Percentiles rank a stretch among this genome's conserved stretches.
These are phyloP conservation scores for Mortierella sp. DNA, from an alignment of 371 early-diverging fungal genomes.

Conservation along the genomic window DNA sequence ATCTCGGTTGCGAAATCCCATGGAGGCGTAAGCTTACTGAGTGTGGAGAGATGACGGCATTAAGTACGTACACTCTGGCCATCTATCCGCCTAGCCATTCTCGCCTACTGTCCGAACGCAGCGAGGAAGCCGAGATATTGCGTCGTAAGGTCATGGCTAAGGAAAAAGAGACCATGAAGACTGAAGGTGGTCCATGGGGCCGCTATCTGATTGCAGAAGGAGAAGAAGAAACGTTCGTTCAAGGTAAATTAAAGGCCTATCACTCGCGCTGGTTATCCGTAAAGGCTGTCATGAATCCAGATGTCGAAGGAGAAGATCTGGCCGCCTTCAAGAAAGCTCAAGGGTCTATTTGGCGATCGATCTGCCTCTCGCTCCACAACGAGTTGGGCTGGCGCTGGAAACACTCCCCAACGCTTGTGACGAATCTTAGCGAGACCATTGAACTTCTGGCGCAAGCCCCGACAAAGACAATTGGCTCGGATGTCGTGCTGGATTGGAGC, in stretches of 20 bases:
- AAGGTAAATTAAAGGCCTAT: slow-evolving; percentile 22
- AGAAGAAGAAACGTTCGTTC: slow-evolving; percentile 33
- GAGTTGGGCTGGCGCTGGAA: slow-evolving; percentile 52
- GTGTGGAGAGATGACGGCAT: slow-evolving; percentile 24
- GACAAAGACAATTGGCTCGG: slow-evolving; percentile 25
- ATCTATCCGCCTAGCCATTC: slow-evolving; percentile 9
- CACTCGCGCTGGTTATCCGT: slow-evolving; percentile 41
- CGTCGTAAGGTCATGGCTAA: slow-evolving; percentile 25
- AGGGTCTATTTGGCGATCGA: slow-evolving; percentile 10
- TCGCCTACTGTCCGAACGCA: slow-evolving; percentile 9
- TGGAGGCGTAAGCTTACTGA: slow-evolving; percentile 30
- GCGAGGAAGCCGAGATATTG: slow-evolving; percentile 29
- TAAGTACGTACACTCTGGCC: slow-evolving; percentile 8
- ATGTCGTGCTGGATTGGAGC: slow-evolving; percentile 33
- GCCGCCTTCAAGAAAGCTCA: slow-evolving; percentile 23
- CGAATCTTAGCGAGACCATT: slow-evolving; percentile 22
- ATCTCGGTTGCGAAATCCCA: slow-evolving; percentile 34
- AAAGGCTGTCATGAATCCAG: slow-evolving; percentile 30
- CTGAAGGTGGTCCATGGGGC: slow-evolving; percentile 31
- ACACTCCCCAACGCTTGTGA: slow-evolving; percentile 38
- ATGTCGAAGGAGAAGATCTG: slow-evolving; percentile 22
- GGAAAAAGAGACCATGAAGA: slow-evolving; percentile 11
- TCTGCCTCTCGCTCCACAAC: slow-evolving; percentile 7
- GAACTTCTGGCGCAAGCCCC: slow-evolving; percentile 17
- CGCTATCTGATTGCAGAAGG: slow-evolving; percentile 23